These are phyloP conservation scores for Penicillium janthinellum DNA, from an alignment of 2,329 filamentous ascomycete species.

Conservation along the genomic window DNA sequence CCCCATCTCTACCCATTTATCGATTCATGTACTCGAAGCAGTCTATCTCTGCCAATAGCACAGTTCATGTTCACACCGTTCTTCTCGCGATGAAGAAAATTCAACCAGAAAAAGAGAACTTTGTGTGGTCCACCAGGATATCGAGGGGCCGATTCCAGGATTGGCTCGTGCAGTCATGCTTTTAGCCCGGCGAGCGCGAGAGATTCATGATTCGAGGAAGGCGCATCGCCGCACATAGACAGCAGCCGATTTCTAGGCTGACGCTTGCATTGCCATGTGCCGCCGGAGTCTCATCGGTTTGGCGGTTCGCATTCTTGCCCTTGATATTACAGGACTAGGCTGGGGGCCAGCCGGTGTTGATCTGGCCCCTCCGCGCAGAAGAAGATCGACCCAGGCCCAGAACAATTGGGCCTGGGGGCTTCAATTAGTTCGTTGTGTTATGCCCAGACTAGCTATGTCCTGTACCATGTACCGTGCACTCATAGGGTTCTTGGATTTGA, in stretches of 20 bases:
- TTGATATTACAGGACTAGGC: background rate
- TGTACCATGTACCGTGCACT: background rate
- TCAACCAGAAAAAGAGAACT: constrained; percentile 5
- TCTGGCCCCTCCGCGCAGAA: background rate
- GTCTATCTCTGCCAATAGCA: background rate
- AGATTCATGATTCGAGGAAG: background rate
- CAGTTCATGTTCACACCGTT: background rate
- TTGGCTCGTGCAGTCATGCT: constrained; percentile 2
- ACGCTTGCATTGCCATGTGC: background rate
- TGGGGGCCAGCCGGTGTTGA: background rate
- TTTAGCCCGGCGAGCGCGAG: background rate
- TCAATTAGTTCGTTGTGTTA: background rate
- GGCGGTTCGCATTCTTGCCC: background rate
- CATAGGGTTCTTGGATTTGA: background rate
- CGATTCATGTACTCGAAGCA: constrained; percentile 13
- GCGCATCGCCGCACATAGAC: constrained; percentile 4
- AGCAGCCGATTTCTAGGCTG: background rate
- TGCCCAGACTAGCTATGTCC: background rate
- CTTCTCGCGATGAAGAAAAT: background rate
- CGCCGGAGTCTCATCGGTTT: background rate
- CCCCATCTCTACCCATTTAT: constrained; percentile 13
- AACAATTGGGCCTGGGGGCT: background rate
- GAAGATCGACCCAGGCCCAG: background rate
- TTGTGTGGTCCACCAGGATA: constrained; percentile 6
- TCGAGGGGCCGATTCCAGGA: background rate